These are phyloP conservation scores for Isabelozyma heimii DNA, from an alignment of 805 yeast species.

Conservation along the genomic window DNA sequence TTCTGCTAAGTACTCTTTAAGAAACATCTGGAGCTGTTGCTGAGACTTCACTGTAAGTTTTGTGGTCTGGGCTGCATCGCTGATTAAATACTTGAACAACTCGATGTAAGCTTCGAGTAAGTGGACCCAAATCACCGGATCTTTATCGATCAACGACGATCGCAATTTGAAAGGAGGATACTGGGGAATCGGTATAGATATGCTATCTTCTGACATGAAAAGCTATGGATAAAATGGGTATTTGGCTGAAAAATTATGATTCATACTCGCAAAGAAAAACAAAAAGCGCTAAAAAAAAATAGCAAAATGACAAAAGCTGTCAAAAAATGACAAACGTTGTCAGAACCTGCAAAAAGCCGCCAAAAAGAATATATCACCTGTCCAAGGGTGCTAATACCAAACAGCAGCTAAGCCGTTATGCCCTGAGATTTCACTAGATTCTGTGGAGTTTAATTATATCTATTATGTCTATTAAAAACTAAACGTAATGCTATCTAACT, in stretches of 20 bases:
- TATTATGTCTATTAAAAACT: constrained; percentile 39
- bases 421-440: too few relatives aligned
- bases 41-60: constrained; percentile 51
- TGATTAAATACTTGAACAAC: constrained; percentile 47
- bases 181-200: constrained; percentile 56
- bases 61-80: constrained; percentile 23
- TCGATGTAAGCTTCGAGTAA: constrained; percentile 61
- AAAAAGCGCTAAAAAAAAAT: not conserved
- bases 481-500: constrained; percentile 58
- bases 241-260: not conserved
- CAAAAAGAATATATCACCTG: too few relatives aligned
- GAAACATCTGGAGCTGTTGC: constrained; percentile 56
- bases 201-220: not conserved
- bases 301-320: not conserved
- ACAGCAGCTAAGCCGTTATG: too few relatives aligned
- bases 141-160: constrained; percentile 76
- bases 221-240: not conserved
- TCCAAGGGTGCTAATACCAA: too few relatives aligned
- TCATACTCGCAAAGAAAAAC: not conserved
- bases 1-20: constrained; percentile 58
- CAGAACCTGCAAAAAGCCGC: too few relatives aligned
- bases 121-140: constrained; percentile 82
- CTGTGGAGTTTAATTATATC: not conserved
- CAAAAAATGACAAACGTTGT: not conserved
- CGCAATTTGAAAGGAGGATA: constrained; percentile 75